Evolutionary conservation across 441 rosid species (phyloP), one percentile per base, ranked within the genome.

Genomic region (Corymbia calophylla): DNA sequence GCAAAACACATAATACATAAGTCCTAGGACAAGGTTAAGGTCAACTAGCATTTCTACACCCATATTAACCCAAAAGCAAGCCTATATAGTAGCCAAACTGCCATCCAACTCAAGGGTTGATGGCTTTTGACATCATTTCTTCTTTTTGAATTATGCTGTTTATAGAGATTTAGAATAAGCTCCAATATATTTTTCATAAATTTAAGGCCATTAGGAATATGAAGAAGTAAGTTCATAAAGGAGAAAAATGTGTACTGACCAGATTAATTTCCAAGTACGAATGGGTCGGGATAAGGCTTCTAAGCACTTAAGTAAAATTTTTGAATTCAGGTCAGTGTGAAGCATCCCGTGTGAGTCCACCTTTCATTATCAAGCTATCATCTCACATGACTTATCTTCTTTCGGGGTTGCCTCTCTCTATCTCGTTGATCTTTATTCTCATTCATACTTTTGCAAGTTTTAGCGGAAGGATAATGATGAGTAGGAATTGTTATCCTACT

Each of bases 311-410:
- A 58, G n/a, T 58, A 58, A 25, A 58, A 23, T 6, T 58, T 29
- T 58, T 58, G 64, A 58, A 58, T 25, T 58, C 6, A 58, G 6
- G n/a, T 25, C 14, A 39, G 44, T 39, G 6, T 39, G 6, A 39
- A 39, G 13, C 7, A 58, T 6, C 10, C 10, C 0, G 0, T 0
- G 1, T 13, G 25, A 10, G 64, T 58, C 64, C 14, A 25, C 14
- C 1, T 0, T 58, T 10, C 11, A 58, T 58, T 14, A 10, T 29
- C n/a, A 58, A 58, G 64, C 14, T 14, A 58, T 58, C n/a, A 58
- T 58, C 9, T 58, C 6, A 25, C 0, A 14, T 58, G 64, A 58
- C 64, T 58, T 58, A 58, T 14, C 3, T 58, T 58, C n/a, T 58
- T 58, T 58, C 3, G 25, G 1, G 64, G 3, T 25, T 10, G 14